Base-by-base conservation (phyloP, 257 asterid genomes). In the Jacaranda copaia region DNA sequence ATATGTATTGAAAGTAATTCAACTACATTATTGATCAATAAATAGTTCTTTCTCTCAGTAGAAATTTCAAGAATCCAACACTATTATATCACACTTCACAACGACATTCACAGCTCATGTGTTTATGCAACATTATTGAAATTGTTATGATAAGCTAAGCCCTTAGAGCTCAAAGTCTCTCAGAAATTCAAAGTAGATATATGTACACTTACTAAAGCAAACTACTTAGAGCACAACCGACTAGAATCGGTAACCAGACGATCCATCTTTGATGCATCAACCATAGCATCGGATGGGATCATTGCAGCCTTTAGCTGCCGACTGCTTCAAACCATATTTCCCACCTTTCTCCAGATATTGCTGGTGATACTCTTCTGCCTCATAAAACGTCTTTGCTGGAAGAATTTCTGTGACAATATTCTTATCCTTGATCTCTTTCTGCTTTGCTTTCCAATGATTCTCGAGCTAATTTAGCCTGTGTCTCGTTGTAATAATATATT, bases 321-420 rank as follows among this genome's bases (percentile, higher is more conserved):
- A 93, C 74, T 93, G 98, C 57, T 84, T 86, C 53, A 19, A 57
- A 18, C 97, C 93, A 15, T 72, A 57, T 32, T 86, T 70, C 12
- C 91, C 94, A 46, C 97, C 98, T 79, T 91, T 93, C 86, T 91
- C 97, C 83, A 93, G 66, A 77, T 89, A 93, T 43, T 91, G 97
- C 89, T 91, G 98, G 83, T 93, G 98, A 73, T 89, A 91, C 90
- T 93, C 98, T 67, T 91, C 98, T 0, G 98, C 98, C 72, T 83
- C 49, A 66, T 93, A 93, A 69, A 93, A 93, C 20, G 76, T 88
- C 89, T 89, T 93, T 0, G 93, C 97, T 2, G 91, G 91, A 53
- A 88, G 87, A 77, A 93, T 86, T 78, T 93, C 94, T 0, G 96
- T 93, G 53, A 91, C 90, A 15, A 93, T 89, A 65, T 65, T 84